phyloP scores from a whole-genome alignment of 2,329 filamentous ascomycete genomes.

The Metarhizium album region DNA sequence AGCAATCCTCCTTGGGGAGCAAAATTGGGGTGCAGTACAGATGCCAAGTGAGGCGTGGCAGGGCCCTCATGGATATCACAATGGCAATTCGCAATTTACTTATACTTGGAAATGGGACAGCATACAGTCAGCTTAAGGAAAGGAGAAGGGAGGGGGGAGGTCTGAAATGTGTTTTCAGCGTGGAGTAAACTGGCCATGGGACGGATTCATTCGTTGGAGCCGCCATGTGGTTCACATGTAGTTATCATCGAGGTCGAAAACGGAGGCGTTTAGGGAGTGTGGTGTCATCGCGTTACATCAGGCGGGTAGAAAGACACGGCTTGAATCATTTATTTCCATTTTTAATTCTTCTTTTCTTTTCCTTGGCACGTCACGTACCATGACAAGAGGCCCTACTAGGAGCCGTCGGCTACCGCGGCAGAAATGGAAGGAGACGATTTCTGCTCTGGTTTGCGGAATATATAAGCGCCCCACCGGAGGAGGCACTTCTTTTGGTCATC shows the following conservation, averaged over 20 bases:
- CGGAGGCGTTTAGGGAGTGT: background rate
- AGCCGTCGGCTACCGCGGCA: no score
- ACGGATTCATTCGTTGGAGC: background rate
- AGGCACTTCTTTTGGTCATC: background rate
- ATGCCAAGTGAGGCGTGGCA: background rate
- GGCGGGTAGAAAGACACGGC: background rate
- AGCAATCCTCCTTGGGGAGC: background rate
- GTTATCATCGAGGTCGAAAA: background rate
- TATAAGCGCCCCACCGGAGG: background rate
- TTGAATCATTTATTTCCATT: background rate
- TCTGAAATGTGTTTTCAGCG: constrained; percentile 7
- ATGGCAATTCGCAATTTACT: background rate
- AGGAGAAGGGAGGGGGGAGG: background rate
- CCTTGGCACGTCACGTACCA: no score
- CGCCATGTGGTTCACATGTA: background rate
- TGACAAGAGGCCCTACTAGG: background rate
- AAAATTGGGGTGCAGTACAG: background rate
- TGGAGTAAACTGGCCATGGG: constrained; percentile 5
- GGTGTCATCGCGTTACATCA: background rate
- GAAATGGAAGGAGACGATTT: background rate
- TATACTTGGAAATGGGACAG: constrained; percentile 4
- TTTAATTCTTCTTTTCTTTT: no score
- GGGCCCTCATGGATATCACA: background rate
- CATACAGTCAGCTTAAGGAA: background rate
- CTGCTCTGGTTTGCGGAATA: no score